Conservation (phyloP, 2,329 filamentous ascomycete genomes). For the Albifimbria verrucaria region DNA sequence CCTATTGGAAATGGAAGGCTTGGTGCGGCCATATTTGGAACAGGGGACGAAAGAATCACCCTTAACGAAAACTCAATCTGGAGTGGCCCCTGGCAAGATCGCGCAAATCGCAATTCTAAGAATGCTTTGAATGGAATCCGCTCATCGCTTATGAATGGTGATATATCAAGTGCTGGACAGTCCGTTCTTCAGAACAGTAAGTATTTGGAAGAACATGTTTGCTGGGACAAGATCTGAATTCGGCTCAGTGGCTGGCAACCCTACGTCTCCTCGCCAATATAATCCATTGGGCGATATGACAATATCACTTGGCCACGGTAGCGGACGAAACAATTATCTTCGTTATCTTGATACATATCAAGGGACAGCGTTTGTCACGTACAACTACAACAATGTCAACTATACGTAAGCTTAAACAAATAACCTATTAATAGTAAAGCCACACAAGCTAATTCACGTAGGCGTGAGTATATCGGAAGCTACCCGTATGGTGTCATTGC, state of each 20-base stretch:
- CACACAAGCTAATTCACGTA: slow-evolving; percentile 3
- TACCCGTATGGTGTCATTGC: slow-evolving; percentile 35
- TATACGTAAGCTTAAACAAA: slow-evolving; percentile 15
- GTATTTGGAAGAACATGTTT: not conserved
- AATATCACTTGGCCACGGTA: slow-evolving; percentile 29
- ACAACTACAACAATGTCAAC: slow-evolving; percentile 26
- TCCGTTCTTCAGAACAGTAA: slow-evolving; percentile 13
- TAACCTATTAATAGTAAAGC: not conserved
- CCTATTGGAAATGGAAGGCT: slow-evolving; percentile 44
- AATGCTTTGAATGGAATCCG: slow-evolving; percentile 30
- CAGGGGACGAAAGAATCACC: slow-evolving; percentile 33
- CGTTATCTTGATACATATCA: slow-evolving; percentile 34
- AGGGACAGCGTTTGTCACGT: slow-evolving; percentile 31
- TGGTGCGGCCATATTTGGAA: slow-evolving; percentile 36
- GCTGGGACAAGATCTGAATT: not conserved
- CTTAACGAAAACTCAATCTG: slow-evolving; percentile 43
- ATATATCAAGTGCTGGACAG: slow-evolving; percentile 32
- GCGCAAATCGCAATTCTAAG: slow-evolving; percentile 30
- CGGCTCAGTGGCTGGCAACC: not conserved
- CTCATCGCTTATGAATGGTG: slow-evolving; percentile 30
- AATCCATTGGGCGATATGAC: slow-evolving; percentile 19
- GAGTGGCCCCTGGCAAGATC: slow-evolving; percentile 36
- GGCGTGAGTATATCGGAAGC: slow-evolving; percentile 35
- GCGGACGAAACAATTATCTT: slow-evolving; percentile 25
- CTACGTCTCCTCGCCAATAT: not conserved